Evolutionary conservation across 1,139 yeast species (phyloP), one percentile per base, ranked within the genome.

Genomic region (Geotrichum carabidarum): DNA sequence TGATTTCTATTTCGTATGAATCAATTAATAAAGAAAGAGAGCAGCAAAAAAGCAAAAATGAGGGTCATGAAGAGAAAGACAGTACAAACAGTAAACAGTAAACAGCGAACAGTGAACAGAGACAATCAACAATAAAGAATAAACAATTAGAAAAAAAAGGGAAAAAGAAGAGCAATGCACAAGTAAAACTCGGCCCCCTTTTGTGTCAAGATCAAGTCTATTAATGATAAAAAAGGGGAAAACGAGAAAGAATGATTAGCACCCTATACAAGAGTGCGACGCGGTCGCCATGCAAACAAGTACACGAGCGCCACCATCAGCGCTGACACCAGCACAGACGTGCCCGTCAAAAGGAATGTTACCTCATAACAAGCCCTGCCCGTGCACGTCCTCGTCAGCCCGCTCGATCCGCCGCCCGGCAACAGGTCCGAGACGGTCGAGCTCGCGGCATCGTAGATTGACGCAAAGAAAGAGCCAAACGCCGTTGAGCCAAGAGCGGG

Each of bases 401-500:
- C 27, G 27, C 27, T 5, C 27, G 27, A 22, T 22, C 27, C 27
- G 27, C 27, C 27, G 5, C 1, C 49, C 52, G 8, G 55, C 55
- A 2, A 44, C 55, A 34, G 12, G 4, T 35, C 35, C 4, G 51
- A 32, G 12, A 48, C 43, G 9, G 50, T 18, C 9, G 58, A 48
- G 30, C 57, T 55, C 5, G 59, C 57, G 4, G 55, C 48, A 63
- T 90, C 95, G 61, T 80, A 83, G 32, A 82, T 73, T 34, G 71
- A 67, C 0, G 96, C 97, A 68, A 86, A 91, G 18, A 83, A 62
- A 56, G 86, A 65, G 1, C 96, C 93, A 64, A 79, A 88, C 1
- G 80, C 61, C 6, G 87, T 76, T 0, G 95, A 78, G 1, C 97
- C 96, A 2, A 89, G 62, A 0, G 98, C 97, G 0, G 98, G 97